A percentile compares a stretch with the other conserved stretches of the same genome.
phyloP scores from a whole-genome alignment of 2,329 filamentous ascomycete genomes.

The Sordariomycetes sp. region DNA sequence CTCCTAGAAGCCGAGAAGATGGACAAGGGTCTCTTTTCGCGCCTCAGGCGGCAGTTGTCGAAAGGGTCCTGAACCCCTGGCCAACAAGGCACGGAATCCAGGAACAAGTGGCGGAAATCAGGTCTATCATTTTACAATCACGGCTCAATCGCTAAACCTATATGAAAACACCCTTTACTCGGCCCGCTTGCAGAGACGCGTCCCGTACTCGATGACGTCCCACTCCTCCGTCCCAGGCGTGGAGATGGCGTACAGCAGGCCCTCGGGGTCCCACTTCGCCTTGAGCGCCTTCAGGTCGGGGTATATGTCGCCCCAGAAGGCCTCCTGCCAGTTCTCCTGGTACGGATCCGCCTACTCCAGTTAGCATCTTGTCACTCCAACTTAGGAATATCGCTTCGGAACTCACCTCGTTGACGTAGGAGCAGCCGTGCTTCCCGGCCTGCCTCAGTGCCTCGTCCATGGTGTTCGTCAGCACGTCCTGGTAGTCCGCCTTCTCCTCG shows the following conservation, averaged over 20 bases:
- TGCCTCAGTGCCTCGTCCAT: conserved; percentile 23
- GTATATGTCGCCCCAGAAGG: conserved; percentile 29
- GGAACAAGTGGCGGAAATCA: not conserved
- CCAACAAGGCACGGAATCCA: not conserved
- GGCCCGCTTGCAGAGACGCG: conserved; percentile 23
- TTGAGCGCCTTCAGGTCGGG: conserved; percentile 23
- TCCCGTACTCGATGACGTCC: conserved; percentile 25
- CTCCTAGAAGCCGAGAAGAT: conserved; percentile 12
- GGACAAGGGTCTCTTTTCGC: not conserved
- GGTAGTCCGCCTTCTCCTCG: conserved; percentile 28
- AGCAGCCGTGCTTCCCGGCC: conserved; percentile 24
- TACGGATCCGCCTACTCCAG: conserved; percentile 22
- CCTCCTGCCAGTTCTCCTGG: conserved; percentile 22
- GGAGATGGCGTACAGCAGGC: conserved; percentile 29
- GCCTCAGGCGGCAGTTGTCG: not conserved
- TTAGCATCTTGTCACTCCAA: conserved; percentile 7
- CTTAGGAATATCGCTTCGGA: conserved; percentile 26
- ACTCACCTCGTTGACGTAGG: conserved; percentile 28
- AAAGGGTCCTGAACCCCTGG: not conserved
- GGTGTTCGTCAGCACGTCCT: conserved; percentile 25
- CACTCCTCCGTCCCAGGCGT: conserved; percentile 34
- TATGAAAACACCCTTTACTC: not conserved
- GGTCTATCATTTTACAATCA: not conserved
- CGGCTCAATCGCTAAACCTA: not conserved
- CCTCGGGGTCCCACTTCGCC: conserved; percentile 28